phyloP scores from a whole-genome alignment of 1,284 basidiomycete species.

The Ustilago trichophora region DNA sequence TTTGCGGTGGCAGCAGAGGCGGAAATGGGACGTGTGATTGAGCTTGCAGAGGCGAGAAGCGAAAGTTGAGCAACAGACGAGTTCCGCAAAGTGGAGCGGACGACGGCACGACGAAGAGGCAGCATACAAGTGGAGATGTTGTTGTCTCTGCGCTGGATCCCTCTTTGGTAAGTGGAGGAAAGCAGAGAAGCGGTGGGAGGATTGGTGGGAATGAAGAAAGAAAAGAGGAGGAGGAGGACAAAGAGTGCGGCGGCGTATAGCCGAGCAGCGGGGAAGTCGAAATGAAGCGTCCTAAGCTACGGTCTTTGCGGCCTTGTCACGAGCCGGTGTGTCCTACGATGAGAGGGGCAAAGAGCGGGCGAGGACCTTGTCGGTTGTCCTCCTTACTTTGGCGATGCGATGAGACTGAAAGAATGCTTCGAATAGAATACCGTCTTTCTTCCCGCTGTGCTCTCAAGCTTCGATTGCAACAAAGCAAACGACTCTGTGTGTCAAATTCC shows the following conservation, averaged over 20 bases:
- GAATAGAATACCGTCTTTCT: no score
- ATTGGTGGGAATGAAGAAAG: slow-evolving; percentile 21
- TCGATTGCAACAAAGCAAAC: no score
- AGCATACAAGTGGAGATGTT: slow-evolving; percentile 33
- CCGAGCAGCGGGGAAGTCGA: slow-evolving; percentile 1
- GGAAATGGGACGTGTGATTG: slow-evolving; percentile 2
- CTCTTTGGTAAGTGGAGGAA: slow-evolving; percentile 25
- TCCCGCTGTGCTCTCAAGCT: no score
- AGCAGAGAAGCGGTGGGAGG: slow-evolving; percentile 25
- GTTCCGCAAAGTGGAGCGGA: slow-evolving; percentile 33
- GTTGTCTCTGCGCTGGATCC: slow-evolving; percentile 26
- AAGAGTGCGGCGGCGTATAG: slow-evolving; percentile 5
- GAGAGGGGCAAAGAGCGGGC: background rate
- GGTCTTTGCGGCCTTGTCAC: no score
- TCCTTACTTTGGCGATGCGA: no score
- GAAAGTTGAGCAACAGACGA: slow-evolving; percentile 13
- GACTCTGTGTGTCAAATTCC: background rate
- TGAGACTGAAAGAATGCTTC: no score
- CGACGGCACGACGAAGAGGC: slow-evolving; percentile 33
- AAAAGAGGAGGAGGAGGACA: slow-evolving; percentile 11
- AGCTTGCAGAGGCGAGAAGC: background rate
- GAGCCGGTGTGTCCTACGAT: background rate
- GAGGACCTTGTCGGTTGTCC: slow-evolving; percentile 18
- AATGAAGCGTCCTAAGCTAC: slow-evolving; percentile 2
- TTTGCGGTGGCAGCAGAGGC: background rate